Base-by-base conservation (phyloP, 805 yeast genomes). In the Pichia nakasei region DNA sequence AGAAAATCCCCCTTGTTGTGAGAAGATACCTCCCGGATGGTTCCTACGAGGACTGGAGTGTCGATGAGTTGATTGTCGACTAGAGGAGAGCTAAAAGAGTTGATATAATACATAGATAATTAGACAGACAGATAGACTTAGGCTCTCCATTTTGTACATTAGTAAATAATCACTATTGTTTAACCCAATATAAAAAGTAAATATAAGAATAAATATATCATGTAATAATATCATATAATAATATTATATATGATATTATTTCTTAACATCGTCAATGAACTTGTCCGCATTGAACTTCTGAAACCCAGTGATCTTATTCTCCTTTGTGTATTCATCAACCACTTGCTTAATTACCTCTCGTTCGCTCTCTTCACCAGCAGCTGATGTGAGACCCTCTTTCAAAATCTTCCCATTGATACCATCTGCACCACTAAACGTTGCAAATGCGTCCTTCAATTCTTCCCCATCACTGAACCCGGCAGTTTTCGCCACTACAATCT, bases 21-120 rank as follows among this genome's bases (percentile, higher is more conserved):
- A 80, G 99, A 75, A 76, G 99, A 66, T 94, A 87, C 61, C 73
- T 93, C 54, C 98, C 99, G 3, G 98, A 94, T 61, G 96, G 97
- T 6, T 78, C 94, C 42, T 91, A 79, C 58, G 98, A 93, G 68
- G 98, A 93, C 62, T 93, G 98, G 98, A 95, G 96, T 42, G 93
- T 96, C 58, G 97, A 93, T 64, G 98, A 93, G 67, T 75, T 93
- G 59, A 89, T 93, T 60, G 85, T 89, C 45, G 97, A 93, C 63
- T 63, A 56, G 46, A 12, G n/a, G 13, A 31, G 9, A 21, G n/a
- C 37, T 17, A 29, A 15, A n/a, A 13, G 24, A 15, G 35, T 38
- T 44, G 78, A 72, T 57, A 78, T 67, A 59, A 35, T 12, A 33
- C 27, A 24, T 9, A 41, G 27, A 33, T 11, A 15, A 20, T 22